Conservation (phyloP, 179 eudicot species). For the Gypsophila paniculata region DNA sequence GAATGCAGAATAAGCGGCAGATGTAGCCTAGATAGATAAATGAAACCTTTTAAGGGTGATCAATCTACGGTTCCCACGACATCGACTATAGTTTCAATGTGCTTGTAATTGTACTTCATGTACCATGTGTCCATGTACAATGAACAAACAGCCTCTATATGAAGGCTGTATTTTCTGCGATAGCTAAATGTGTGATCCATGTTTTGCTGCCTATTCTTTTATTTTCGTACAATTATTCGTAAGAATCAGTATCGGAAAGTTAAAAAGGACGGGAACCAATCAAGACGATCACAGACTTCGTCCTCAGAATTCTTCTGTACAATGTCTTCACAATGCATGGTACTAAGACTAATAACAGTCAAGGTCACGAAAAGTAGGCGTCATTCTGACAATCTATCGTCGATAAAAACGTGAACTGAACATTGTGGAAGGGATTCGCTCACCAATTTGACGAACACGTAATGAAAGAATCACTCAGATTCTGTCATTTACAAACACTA, state of each 20-base stretch:
- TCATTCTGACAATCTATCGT: neutral
- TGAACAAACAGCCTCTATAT: neutral
- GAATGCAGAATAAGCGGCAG: conserved; percentile 14
- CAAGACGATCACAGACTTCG: no score
- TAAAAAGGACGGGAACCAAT: no score
- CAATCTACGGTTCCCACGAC: neutral
- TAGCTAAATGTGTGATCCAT: neutral
- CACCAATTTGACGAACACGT: neutral
- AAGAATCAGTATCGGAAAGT: neutral
- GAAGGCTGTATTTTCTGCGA: neutral
- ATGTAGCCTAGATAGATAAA: conserved; percentile 11
- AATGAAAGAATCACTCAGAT: neutral
- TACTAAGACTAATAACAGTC: neutral
- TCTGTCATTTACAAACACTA: neutral
- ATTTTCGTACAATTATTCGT: neutral
- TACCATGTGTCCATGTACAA: conserved; percentile 6
- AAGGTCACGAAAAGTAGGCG: neutral
- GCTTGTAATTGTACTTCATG: neutral
- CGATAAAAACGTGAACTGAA: neutral
- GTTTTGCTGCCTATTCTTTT: neutral
- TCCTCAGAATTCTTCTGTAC: neutral
- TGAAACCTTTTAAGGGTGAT: neutral
- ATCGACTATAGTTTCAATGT: neutral
- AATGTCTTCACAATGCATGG: neutral
- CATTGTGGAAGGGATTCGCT: neutral